Evolutionary conservation across 164 flowering plant species (phyloP).

Genomic region (Kingdonia uniflora): DNA sequence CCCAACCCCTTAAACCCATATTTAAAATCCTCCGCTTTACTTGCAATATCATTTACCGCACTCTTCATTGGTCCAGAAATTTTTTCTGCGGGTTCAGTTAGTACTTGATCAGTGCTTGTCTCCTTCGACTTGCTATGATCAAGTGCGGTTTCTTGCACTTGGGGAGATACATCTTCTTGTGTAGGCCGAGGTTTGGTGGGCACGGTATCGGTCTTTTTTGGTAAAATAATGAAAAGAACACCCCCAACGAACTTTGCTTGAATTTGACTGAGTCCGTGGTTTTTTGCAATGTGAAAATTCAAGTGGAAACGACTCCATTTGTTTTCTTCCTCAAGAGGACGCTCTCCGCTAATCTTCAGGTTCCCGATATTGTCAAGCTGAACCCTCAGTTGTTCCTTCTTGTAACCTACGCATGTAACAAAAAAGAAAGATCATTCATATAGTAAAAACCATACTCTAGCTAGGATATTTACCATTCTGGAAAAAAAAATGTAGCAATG

Average conservation of each 20-base stretch:
- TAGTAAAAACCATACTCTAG: not conserved
- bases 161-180: constrained; percentile 1
- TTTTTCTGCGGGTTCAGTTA: not conserved
- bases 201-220: constrained; percentile 14
- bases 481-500: not conserved
- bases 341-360: constrained; percentile 35
- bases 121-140: not conserved
- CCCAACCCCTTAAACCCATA: not conserved
- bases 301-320: constrained; percentile 34
- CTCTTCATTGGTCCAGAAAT: not conserved
- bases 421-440: not conserved
- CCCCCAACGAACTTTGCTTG: constrained; percentile 27
- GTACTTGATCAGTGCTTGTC: not conserved
- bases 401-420: constrained; percentile 5
- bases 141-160: not conserved
- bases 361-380: constrained; percentile 7
- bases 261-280: constrained; percentile 17
- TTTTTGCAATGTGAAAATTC: constrained; percentile 24
- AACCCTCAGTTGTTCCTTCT: constrained; percentile 11
- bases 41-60: not conserved
- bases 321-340: constrained; percentile 16
- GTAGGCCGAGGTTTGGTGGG: not conserved
- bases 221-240: constrained; percentile 27
- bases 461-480: not conserved
- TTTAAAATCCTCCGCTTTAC: not conserved